Evolutionary conservation across 495 filamentous ascomycete species (phyloP), one percentile per base, ranked within the genome.

Genomic region (Bombardia bombarda): DNA sequence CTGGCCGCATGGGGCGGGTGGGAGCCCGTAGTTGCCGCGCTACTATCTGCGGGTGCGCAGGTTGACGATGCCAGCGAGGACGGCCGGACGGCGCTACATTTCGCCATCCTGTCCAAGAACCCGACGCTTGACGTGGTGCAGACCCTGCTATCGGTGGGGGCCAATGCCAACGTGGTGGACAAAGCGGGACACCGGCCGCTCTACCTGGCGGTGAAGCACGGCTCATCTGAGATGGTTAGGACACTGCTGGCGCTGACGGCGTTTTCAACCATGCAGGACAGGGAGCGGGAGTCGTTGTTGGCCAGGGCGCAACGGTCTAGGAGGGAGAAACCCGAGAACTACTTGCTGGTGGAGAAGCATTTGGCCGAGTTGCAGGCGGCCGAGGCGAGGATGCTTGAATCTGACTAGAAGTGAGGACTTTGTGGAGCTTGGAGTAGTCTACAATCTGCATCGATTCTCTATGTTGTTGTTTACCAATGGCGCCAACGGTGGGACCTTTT

Each of bases 1-100:
- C 34, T 50, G 7, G 55, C 56, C 6, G 47, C 41, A 3, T 43
- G 33, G 16, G 38, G 37, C 9, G 56, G 56, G 7, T 38, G 45
- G 33, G 26, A 28, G 3, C 38, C 49, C n/a, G 46, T 60, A 17
- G 52, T 50, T 6, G n/a, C 30, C 19, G 45, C 13, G 28, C 39
- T 35, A 33, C 46, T 52, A 34, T 26, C 19, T 31, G 38, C 45
- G 17, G n/a, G 13, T 14, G 56, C 49, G 22, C 19, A 17, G 13
- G 37, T 14, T 6, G 46, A 49, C 26, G 32, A 24, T 2, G 22
- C 20, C 13, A 40, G 18, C 36, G 7, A 34, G 3, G 8, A 25
- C 12, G 43, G 43, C 28, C 40, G 32, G 28, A 52, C 51, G 13
- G 26, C 43, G 7, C 37, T 46, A 1, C 37, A 40, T 31, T 24